Evolutionary conservation across 345 rosid genomes (phyloP).

Genomic region (Eucalyptus tenuipes): DNA sequence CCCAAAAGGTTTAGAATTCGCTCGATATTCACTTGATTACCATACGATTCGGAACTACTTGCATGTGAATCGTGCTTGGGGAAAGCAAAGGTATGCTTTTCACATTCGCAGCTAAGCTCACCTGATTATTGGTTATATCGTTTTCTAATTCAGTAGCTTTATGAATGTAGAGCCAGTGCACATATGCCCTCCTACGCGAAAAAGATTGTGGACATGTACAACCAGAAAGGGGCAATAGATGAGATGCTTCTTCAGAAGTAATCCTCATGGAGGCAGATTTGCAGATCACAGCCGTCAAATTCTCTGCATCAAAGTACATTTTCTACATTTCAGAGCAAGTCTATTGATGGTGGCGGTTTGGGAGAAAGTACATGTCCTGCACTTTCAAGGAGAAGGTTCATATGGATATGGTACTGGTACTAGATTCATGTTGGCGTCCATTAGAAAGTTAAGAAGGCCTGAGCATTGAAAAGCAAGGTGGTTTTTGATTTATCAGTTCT

Average conservation of each 20-base stretch:
- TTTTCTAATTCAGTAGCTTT: not conserved
- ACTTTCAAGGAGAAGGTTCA: not conserved
- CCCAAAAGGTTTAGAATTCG: conserved; percentile 95
- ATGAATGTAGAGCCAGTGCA: conserved; percentile 42
- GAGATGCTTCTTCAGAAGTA: conserved; percentile 50
- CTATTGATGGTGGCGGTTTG: not conserved
- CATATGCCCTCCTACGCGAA: conserved; percentile 85
- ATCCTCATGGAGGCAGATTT: not conserved
- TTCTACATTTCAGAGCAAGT: not conserved
- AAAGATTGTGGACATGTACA: conserved; percentile 70
- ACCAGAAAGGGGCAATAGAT: conserved; percentile 65
- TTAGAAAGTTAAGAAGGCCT: not conserved
- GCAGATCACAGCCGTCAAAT: not conserved
- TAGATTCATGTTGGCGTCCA: not conserved
- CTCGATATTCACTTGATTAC: conserved; percentile 90
- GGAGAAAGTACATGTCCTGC: not conserved
- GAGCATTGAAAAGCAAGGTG: not conserved
- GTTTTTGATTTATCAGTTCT: not conserved
- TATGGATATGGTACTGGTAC: not conserved
- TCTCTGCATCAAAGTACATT: not conserved
- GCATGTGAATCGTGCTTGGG: conserved; percentile 72
- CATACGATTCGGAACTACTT: conserved; percentile 92
- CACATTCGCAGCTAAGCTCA: not conserved
- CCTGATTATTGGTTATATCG: not conserved
- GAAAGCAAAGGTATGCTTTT: conserved; percentile 54